Conservation (phyloP, 177 flowering plant species). For the Vitis hybrid region DNA sequence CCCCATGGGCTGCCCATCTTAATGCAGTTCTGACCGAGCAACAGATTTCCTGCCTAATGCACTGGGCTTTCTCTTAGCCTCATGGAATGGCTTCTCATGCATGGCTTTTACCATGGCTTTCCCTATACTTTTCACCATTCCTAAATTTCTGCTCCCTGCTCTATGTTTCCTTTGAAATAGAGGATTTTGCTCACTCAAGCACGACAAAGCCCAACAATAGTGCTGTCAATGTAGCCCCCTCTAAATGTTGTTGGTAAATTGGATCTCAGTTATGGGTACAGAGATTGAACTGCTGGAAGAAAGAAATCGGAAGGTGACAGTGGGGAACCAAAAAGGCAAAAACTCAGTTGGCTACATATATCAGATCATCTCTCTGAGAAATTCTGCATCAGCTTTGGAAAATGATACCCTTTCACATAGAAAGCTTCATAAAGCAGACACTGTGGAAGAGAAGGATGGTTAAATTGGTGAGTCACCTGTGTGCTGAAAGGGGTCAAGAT, state of each 20-base stretch:
- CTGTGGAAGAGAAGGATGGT: conserved; percentile 29
- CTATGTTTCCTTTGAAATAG: conserved; percentile 7
- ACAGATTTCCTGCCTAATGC: too few species aligned
- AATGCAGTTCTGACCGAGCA: too few species aligned
- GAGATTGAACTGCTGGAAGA: conserved; percentile 34
- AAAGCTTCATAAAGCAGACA: conserved; percentile 1
- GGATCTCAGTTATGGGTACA: conserved; percentile 14
- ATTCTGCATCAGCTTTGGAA: conserved; percentile 44
- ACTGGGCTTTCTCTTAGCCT: too few species aligned
- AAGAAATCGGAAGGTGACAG: conserved; percentile 2
- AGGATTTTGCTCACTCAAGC: conserved; percentile 25
- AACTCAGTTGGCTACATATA: conserved; percentile 34
- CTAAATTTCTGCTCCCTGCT: too few species aligned
- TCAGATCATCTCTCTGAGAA: conserved; percentile 33
- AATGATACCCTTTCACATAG: conserved; percentile 18
- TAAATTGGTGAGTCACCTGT: conserved; percentile 4
- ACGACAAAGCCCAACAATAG: background rate
- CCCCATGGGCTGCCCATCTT: too few species aligned
- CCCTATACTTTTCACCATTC: too few species aligned
- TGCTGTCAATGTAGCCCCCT: too few species aligned
- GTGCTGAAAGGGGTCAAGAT: conserved; percentile 18
- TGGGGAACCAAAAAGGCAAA: conserved; percentile 28
- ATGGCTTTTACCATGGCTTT: too few species aligned
- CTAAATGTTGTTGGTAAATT: too few species aligned
- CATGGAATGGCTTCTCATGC: too few species aligned